Percentiles rank a stretch among this genome's conserved stretches.
phyloP scores from a whole-genome alignment of 345 rosid genomes.

The Durio zibethinus region DNA sequence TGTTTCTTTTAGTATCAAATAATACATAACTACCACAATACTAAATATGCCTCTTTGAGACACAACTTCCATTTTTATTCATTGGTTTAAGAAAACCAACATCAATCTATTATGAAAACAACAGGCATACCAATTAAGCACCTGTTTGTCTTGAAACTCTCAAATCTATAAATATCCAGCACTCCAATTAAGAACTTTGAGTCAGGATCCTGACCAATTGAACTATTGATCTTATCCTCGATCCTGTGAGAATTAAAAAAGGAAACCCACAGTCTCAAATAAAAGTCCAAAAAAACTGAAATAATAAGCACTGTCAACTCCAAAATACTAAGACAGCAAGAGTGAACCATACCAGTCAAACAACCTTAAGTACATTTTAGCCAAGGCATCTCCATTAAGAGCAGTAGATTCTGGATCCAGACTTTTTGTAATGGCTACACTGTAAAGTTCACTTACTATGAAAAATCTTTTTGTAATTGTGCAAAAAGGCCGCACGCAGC shows the following conservation, averaged over 20 bases:
- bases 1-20: constrained; percentile 3
- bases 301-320: constrained; percentile 11
- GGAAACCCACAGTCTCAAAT: constrained; percentile 11
- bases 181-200: constrained; percentile 92
- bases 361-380: constrained; percentile 86
- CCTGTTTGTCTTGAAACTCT: constrained; percentile 99
- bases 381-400: constrained; percentile 91
- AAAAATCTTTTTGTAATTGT: too few species aligned
- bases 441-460: too few species aligned
- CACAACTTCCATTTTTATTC: constrained; percentile 10
- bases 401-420: constrained; percentile 91
- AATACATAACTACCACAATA: constrained; percentile 12
- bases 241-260: constrained; percentile 52
- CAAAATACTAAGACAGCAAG: constrained; percentile 10
- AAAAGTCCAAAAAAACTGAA: constrained; percentile 10
- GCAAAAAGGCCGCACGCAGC: too few species aligned
- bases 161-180: constrained; percentile 98
- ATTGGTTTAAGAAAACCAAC: constrained; percentile 18
- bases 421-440: constrained; percentile 90
- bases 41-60: constrained; percentile 13
- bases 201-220: constrained; percentile 95
- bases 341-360: constrained; percentile 83
- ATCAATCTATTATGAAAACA: constrained; percentile 25
- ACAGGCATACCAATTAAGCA: constrained; percentile 74
- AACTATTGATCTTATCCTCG: constrained; percentile 83